phyloP scores from a whole-genome alignment of 2,329 filamentous ascomycete genomes.

The Aspergillus niger region DNA sequence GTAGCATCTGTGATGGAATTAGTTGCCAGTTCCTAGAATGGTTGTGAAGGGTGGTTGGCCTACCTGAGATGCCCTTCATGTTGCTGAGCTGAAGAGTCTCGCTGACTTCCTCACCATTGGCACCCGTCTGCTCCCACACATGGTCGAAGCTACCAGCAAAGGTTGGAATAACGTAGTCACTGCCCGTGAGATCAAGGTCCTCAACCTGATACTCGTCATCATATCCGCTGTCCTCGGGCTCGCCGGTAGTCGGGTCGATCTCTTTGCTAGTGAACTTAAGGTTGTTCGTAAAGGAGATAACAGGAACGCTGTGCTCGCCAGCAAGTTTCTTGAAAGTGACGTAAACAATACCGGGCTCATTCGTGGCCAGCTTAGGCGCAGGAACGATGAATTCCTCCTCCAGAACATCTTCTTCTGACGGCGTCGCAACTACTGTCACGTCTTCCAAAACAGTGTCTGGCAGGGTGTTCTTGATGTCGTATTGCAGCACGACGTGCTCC shows the following conservation, averaged over 20 bases:
- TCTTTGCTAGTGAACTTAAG: conserved; percentile 98
- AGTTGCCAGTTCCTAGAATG: conserved; percentile 16
- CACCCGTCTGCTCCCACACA: conserved; percentile 90
- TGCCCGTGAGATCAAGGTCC: conserved; percentile 85
- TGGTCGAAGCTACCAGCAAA: conserved; percentile 96
- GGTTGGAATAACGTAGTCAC: conserved; percentile 89
- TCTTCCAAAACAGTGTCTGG: conserved; percentile 88
- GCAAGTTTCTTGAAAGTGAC: conserved; percentile 86
- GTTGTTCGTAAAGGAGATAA: conserved; percentile 82
- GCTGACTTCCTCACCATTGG: conserved; percentile 83
- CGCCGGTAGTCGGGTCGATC: conserved; percentile 89
- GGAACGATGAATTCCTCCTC: conserved; percentile 93
- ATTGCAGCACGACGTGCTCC: conserved; percentile 92
- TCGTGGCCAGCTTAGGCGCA: conserved; percentile 75
- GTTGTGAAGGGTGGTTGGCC: conserved; percentile 36
- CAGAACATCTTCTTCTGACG: conserved; percentile 72
- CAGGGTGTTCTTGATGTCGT: conserved; percentile 96
- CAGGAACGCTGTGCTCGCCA: conserved; percentile 74
- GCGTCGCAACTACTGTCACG: conserved; percentile 78
- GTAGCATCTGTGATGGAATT: conserved; percentile 71
- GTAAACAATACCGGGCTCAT: conserved; percentile 90
- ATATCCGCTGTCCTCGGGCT: conserved; percentile 89
- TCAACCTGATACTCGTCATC: conserved; percentile 98
- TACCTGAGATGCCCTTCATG: conserved; percentile 91
- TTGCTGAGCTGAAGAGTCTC: conserved; percentile 87